These are phyloP conservation scores for Fraxinus paxiana DNA, from an alignment of 305 asterid genomes.

Conservation along the genomic window DNA sequence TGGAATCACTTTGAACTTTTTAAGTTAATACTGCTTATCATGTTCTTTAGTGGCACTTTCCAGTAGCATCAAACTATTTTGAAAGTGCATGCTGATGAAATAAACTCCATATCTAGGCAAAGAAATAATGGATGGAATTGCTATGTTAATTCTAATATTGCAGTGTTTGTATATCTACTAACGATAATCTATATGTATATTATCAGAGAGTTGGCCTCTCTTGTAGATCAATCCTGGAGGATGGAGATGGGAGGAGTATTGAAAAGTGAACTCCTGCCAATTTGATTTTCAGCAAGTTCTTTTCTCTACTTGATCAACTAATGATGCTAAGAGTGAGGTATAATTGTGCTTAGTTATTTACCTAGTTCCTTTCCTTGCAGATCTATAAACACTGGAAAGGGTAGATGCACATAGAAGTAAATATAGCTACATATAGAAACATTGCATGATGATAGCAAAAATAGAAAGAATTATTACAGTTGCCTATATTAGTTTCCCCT, in stretches of 20 bases:
- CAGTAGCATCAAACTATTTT: background rate
- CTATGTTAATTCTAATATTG: background rate
- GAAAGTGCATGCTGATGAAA: conserved; percentile 8
- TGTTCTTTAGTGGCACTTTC: background rate
- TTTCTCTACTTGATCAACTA: conserved; percentile 27
- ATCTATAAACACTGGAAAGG: conserved; percentile 18
- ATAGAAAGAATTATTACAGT: background rate
- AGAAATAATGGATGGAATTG: conserved; percentile 11
- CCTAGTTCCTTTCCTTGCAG: conserved; percentile 16
- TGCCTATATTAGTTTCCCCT: background rate
- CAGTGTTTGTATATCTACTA: conserved; percentile 2
- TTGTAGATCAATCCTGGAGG: conserved; percentile 86
- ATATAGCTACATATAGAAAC: conserved; percentile 17
- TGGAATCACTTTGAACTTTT: background rate
- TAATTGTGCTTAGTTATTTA: conserved; percentile 13
- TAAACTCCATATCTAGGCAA: conserved; percentile 18
- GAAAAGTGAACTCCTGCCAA: conserved; percentile 44
- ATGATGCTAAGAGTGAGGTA: conserved; percentile 35
- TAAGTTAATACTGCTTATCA: background rate
- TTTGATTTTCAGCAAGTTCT: conserved; percentile 26
- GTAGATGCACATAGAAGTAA: conserved; percentile 5
- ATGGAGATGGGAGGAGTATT: conserved; percentile 88
- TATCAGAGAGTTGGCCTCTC: conserved; percentile 72
- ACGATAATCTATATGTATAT: conserved; percentile 22
- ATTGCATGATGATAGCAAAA: background rate